Base-by-base conservation (phyloP, 2,329 filamentous ascomycete genomes). In the Ceratocystis albifundus region DNA sequence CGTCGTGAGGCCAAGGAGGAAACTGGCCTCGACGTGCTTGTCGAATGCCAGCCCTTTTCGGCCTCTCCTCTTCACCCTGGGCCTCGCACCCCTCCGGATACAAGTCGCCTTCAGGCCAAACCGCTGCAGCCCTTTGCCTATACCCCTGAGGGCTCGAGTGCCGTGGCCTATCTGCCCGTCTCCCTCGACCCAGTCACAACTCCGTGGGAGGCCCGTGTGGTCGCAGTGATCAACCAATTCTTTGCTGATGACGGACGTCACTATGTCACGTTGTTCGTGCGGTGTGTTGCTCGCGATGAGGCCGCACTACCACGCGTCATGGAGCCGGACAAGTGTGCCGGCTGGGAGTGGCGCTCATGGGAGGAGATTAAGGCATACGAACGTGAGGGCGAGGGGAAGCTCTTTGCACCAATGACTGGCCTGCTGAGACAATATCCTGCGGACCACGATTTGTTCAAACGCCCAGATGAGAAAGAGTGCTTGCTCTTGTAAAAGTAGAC, bases 241-340 rank as follows among this genome's bases (percentile, higher is more conserved):
- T 88, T 90, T 72, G 71, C 74, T 1, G 71, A 72, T 0, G 79
- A 81, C n/a, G 75, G 74, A 0, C 89, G 86, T 74, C 88, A 93
- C 72, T 93, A 92, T 71, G 79, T 90, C 63, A 92, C 89, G 0
- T 73, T 90, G 2, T 91, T 89, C 70, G 82, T 90, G 69, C 76
- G 77, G 0, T 84, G 82, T 53, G 75, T 74, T 57, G 76, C 83
- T 70, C 71, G 75, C 0, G 78, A 83, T 30, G 75, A 78, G 17
- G 69, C 71, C 0, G 78, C 78, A 30, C 73, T 82, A 69, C 81
- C 87, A 0, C 66, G 79, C 77, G 70, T 77, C 7, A 70, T 77
- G 61, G 82, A 84, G 66, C 77, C 78, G 0, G 71, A 80, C 1
- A 84, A 84, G 71, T 83, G 81, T 69, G 75, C 76, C 6, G 74